These are phyloP conservation scores for Heliosperma pusillum DNA, from an alignment of 148 eudicot species.

Conservation along the genomic window DNA sequence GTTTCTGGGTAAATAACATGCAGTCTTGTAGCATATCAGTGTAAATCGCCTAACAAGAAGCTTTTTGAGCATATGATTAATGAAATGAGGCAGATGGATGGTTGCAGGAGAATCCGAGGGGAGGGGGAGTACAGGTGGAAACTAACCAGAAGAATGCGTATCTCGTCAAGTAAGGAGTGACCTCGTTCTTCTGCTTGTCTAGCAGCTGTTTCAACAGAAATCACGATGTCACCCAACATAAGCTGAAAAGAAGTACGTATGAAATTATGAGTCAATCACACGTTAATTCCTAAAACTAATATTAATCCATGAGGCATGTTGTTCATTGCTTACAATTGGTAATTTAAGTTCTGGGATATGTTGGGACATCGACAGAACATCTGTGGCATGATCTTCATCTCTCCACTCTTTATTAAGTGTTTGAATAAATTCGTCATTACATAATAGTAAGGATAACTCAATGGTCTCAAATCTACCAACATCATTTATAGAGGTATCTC, in stretches of 20 bases:
- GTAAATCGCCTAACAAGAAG: no score
- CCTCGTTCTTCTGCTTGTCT: slow-evolving; percentile 92
- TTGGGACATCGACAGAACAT: slow-evolving; percentile 94
- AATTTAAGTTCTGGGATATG: slow-evolving; percentile 85
- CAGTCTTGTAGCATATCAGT: no score
- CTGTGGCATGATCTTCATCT: slow-evolving; percentile 83
- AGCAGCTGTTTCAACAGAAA: no score
- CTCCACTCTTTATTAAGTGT: slow-evolving; percentile 89
- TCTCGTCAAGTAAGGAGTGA: slow-evolving; percentile 80
- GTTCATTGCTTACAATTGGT: slow-evolving; percentile 55
- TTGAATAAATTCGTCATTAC: slow-evolving; percentile 80
- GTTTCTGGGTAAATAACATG: no score
- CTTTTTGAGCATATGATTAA: no score
- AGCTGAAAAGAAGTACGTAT: slow-evolving; percentile 36
- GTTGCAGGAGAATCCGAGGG: no score
- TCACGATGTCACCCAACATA: no score
- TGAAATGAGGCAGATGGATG: no score
- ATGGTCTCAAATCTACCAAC: slow-evolving; percentile 62
- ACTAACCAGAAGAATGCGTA: slow-evolving; percentile 81
- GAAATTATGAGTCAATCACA: slow-evolving; percentile 2
- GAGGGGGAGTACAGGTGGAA: neutral
- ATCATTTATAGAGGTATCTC: slow-evolving; percentile 63
- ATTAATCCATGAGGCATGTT: slow-evolving; percentile 6
- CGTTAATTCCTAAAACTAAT: neutral
- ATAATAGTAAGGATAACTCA: slow-evolving; percentile 74